Evolutionary conservation across 2,329 filamentous ascomycete genomes (phyloP).

Genomic region (Xylaria sp.): DNA sequence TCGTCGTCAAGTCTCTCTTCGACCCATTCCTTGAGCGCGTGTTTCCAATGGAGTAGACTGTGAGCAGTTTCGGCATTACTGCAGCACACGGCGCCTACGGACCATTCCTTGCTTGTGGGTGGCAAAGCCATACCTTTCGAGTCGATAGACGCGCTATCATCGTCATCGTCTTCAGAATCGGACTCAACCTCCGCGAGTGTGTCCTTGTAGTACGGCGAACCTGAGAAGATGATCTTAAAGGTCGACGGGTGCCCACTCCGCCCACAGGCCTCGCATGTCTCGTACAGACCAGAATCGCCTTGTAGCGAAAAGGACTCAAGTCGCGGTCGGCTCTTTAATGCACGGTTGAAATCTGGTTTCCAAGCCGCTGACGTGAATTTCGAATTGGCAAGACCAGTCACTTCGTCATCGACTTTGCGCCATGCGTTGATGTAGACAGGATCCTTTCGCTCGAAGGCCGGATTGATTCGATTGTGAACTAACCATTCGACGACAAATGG

Average conservation of each 20-base stretch:
- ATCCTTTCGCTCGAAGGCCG: slow-evolving; percentile 70
- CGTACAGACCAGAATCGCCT: slow-evolving; percentile 47
- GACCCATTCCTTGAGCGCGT: slow-evolving; percentile 78
- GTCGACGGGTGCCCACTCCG: slow-evolving; percentile 74
- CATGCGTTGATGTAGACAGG: slow-evolving; percentile 76
- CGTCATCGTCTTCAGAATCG: slow-evolving; percentile 51
- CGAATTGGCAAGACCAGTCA: slow-evolving; percentile 73
- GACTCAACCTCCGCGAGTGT: slow-evolving; percentile 73
- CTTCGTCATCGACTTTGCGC: slow-evolving; percentile 76
- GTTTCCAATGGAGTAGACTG: slow-evolving; percentile 79
- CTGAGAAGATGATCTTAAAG: slow-evolving; percentile 70
- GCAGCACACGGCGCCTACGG: slow-evolving; percentile 55
- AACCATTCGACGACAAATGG: slow-evolving; percentile 82
- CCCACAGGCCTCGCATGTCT: slow-evolving; percentile 77
- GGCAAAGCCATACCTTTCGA: slow-evolving; percentile 54
- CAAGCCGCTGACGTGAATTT: slow-evolving; percentile 79
- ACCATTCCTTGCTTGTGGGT: slow-evolving; percentile 54
- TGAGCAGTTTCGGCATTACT: slow-evolving; percentile 75
- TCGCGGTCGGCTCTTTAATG: slow-evolving; percentile 73
- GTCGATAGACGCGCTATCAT: slow-evolving; percentile 52
- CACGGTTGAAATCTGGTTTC: slow-evolving; percentile 72
- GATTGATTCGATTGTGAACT: slow-evolving; percentile 81
- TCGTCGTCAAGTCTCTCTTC: slow-evolving; percentile 68
- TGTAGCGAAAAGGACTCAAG: slow-evolving; percentile 62
- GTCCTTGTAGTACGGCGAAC: slow-evolving; percentile 72